phyloP scores from a whole-genome alignment of 2,329 filamentous ascomycete species.

The Monosporascus sp. region DNA sequence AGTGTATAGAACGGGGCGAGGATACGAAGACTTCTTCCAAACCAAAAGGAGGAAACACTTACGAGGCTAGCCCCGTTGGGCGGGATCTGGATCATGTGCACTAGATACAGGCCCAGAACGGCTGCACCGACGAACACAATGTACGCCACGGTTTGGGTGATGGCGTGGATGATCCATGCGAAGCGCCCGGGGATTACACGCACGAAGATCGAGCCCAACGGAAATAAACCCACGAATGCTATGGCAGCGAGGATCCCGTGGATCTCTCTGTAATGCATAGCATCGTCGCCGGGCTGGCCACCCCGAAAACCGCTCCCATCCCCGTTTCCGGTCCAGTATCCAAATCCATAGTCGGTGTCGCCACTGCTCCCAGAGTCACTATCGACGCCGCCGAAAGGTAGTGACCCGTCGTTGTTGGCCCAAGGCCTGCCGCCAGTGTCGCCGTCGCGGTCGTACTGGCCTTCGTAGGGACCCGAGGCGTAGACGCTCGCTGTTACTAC shows the following conservation, averaged over 20 bases:
- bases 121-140: slow-evolving; percentile 33
- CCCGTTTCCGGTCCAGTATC: not conserved
- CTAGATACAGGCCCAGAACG: slow-evolving; percentile 38
- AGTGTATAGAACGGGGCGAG: not conserved
- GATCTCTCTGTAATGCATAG: slow-evolving; percentile 27
- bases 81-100: slow-evolving; percentile 27
- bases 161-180: slow-evolving; percentile 34
- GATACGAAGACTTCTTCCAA: not conserved
- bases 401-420: not conserved
- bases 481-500: not conserved
- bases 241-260: slow-evolving; percentile 38
- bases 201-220: slow-evolving; percentile 38
- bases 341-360: not conserved
- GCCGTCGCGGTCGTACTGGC: not conserved
- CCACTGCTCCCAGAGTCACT: not conserved
- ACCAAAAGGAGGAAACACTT: slow-evolving; percentile 9
- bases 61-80: slow-evolving; percentile 26
- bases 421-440: not conserved
- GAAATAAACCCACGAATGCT: slow-evolving; percentile 39
- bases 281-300: slow-evolving; percentile 13
- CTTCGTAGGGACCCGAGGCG: not conserved
- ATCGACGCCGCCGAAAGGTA: not conserved
- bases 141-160: slow-evolving; percentile 33
- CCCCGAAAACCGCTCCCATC: slow-evolving; percentile 1
- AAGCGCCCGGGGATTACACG: slow-evolving; percentile 31